Evolutionary conservation across 768 basidiomycete genomes (phyloP).

Genomic region (Dacryopinax spathularia): DNA sequence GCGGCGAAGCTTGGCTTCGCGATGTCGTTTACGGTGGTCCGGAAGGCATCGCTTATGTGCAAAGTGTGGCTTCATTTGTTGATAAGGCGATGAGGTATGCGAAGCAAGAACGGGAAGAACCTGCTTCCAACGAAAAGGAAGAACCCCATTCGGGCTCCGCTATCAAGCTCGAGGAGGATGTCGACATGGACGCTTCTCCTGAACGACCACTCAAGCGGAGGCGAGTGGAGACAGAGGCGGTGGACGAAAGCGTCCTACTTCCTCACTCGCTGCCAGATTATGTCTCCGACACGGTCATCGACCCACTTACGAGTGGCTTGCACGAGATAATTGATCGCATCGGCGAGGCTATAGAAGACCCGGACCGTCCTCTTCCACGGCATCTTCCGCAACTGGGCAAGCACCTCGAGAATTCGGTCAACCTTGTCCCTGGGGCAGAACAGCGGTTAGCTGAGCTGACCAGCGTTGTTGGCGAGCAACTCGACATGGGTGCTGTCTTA

Average conservation of each 20-base stretch:
- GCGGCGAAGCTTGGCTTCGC: conserved; percentile 49
- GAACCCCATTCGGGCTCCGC: background rate
- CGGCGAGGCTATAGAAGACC: background rate
- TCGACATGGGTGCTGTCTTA: conserved; percentile 35
- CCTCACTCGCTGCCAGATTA: conserved; percentile 23
- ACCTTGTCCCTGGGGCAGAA: background rate
- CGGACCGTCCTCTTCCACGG: background rate
- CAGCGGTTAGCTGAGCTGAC: background rate
- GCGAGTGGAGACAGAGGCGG: conserved; percentile 4
- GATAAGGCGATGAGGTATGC: conserved; percentile 5
- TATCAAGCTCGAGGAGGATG: background rate
- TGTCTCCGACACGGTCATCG: conserved; percentile 29
- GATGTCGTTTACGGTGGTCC: conserved; percentile 71
- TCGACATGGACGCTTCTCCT: background rate
- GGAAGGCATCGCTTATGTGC: conserved; percentile 60
- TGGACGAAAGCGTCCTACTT: background rate
- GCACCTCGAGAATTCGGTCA: background rate
- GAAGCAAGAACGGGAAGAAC: background rate
- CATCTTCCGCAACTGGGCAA: conserved; percentile 1
- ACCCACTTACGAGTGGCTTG: conserved; percentile 30
- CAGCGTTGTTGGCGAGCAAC: conserved; percentile 11
- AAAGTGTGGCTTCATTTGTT: conserved; percentile 64
- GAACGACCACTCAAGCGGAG: background rate
- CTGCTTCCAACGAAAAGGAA: conserved; percentile 4
- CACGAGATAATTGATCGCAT: conserved; percentile 22